Conservation (phyloP, 176 grass and related monocot genomes). For the Bolboschoenus planiculmis region DNA sequence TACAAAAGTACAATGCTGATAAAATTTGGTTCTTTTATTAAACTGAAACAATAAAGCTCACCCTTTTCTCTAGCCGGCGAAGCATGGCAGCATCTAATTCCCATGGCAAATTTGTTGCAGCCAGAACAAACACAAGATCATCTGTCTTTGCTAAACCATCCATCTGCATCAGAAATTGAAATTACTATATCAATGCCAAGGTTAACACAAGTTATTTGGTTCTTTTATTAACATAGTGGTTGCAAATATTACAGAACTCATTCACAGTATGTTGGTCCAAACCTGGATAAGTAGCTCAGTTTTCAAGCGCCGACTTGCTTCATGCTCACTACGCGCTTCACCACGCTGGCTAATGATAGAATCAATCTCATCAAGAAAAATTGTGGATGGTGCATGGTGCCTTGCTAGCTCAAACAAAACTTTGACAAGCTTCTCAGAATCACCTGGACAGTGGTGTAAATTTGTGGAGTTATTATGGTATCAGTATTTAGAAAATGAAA, state of each 20-base stretch:
- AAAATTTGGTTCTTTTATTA: not conserved
- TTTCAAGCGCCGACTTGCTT: constrained; percentile 89
- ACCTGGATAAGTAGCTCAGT: constrained; percentile 95
- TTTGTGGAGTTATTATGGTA: not conserved
- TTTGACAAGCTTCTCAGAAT: constrained; percentile 97
- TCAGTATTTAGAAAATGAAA: not conserved
- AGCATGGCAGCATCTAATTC: constrained; percentile 96
- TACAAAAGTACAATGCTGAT: not conserved
- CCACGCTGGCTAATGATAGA: constrained; percentile 89
- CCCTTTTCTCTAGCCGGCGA: constrained; percentile 78
- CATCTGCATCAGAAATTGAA: constrained; percentile 58
- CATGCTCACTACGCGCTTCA: constrained; percentile 95
- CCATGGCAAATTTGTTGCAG: constrained; percentile 94
- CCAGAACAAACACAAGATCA: constrained; percentile 90
- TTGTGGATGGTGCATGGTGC: constrained; percentile 92
- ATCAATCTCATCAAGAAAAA: constrained; percentile 99
- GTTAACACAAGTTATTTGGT: not conserved
- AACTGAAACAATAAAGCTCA: constrained; percentile 4
- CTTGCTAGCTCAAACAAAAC: constrained; percentile 96
- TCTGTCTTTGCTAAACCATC: constrained; percentile 94
- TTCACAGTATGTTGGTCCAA: not conserved
- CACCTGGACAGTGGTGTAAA: constrained; percentile 35
- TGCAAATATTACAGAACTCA: not conserved
- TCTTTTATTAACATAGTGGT: no score
- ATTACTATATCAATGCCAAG: not conserved